phyloP scores from a whole-genome alignment of 208 protist species.

The Kentomonas sorsogonicus region DNA sequence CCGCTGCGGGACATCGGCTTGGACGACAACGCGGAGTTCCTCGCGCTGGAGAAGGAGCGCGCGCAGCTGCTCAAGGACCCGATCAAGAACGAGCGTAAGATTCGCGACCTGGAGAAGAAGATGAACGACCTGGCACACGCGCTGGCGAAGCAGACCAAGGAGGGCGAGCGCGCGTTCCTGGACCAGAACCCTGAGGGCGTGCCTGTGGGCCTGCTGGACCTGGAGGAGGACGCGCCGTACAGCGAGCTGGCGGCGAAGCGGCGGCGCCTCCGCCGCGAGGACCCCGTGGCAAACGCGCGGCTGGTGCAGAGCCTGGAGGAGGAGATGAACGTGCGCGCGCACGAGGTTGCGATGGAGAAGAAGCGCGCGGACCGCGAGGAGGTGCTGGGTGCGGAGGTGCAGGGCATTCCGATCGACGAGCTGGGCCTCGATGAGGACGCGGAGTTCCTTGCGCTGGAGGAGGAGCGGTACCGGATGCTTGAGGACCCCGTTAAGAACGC shows the following conservation, averaged over 20 bases:
- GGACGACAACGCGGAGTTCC: constrained; percentile 49
- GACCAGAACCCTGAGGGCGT: constrained; percentile 24
- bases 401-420: constrained; percentile 25
- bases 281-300: constrained; percentile 23
- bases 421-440: constrained; percentile 25
- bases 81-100: constrained; percentile 15
- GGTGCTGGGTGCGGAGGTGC: constrained; percentile 12
- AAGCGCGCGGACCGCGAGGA: constrained; percentile 37
- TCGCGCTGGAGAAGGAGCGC: constrained; percentile 30
- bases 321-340: constrained; percentile 41
- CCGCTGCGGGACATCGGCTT: constrained; percentile 45
- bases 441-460: constrained; percentile 23
- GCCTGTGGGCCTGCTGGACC: constrained; percentile 26
- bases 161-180: constrained; percentile 26
- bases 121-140: constrained; percentile 63
- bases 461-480: constrained; percentile 22
- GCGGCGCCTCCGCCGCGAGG: constrained; percentile 28
- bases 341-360: constrained; percentile 46
- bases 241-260: constrained; percentile 23
- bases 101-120: constrained; percentile 32
- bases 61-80: constrained; percentile 48
- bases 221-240: constrained; percentile 38
- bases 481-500: constrained; percentile 19
- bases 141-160: constrained; percentile 43
- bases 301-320: constrained; percentile 27